Conservation (phyloP, 1,139 yeast genomes). For the Nadsonia starkeyi-henricii region DNA sequence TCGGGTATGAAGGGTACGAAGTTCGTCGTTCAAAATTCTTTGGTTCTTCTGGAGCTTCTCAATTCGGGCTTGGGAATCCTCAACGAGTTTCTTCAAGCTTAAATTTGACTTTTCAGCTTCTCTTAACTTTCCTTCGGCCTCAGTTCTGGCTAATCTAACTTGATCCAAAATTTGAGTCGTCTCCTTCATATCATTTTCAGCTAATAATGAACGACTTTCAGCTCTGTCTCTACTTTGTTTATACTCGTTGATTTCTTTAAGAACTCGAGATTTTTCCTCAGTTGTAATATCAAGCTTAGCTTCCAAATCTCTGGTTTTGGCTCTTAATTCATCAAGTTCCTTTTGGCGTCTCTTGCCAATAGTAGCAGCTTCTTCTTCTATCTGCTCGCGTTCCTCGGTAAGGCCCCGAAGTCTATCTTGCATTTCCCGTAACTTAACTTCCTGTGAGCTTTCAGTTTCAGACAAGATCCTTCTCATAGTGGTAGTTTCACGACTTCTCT, state of each 20-base stretch:
- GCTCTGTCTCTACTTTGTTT: conserved; percentile 15
- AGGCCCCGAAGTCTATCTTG: conserved; percentile 30
- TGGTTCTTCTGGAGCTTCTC: conserved; percentile 40
- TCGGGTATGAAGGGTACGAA: conserved; percentile 17
- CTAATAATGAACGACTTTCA: conserved; percentile 15
- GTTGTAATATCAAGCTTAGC: conserved; percentile 17
- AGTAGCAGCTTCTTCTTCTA: conserved; percentile 41
- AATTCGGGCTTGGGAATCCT: conserved; percentile 22
- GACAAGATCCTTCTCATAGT: conserved; percentile 54
- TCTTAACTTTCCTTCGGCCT: conserved; percentile 19
- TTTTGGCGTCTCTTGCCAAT: conserved; percentile 37
- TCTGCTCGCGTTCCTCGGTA: conserved; percentile 44
- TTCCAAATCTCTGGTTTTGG: conserved; percentile 20
- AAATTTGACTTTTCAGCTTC: conserved; percentile 20
- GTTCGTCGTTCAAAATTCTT: conserved; percentile 53
- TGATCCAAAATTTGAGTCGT: conserved; percentile 12
- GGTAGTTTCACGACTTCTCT: conserved; percentile 63
- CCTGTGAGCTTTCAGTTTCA: conserved; percentile 53
- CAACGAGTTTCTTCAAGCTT: conserved; percentile 21
- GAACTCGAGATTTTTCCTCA: conserved; percentile 17
- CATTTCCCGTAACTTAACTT: conserved; percentile 33
- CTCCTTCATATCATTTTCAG: conserved; percentile 18
- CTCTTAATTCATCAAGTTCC: conserved; percentile 27
- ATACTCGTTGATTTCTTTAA: conserved; percentile 14
- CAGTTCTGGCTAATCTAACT: conserved; percentile 16